Base-by-base conservation (phyloP, 163 green algal species). In the Coccomyxa subellipsoidea region DNA sequence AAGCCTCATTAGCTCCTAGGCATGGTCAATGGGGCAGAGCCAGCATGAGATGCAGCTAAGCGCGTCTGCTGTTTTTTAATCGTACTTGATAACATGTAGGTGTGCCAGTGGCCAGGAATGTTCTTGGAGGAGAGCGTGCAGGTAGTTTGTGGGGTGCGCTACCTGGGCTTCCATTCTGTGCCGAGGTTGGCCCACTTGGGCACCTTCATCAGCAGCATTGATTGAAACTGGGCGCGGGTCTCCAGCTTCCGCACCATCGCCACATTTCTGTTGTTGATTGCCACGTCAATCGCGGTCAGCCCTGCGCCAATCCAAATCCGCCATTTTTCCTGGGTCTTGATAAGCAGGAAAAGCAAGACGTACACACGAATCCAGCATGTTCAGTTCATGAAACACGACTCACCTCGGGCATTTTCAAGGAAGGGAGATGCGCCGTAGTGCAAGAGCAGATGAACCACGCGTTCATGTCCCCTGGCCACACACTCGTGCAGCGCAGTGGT, bases 231-330 rank as follows among this genome's bases (percentile, higher is more conserved):
- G 6, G 86, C 75, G 2, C 79, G 59, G 29, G 81, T 69, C 82
- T 93, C 88, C 72, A 92, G 77, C 32, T 75, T 82, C 29, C 88
- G 87, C 37, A 92, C 82, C 36, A 91, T 66, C 0, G 79, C 47
- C 10, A 87, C 82, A 31, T 91, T 86, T 4, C 71, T 79, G 2
- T 81, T 82, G 70, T 85, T 83, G 81, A 90, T 91, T 23, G 89
- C 89, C 31, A 93, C 69, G 77, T 93, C 89, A 77, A 93, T 84
- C 25, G 86, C 81, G 0, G 88, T 93, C 75, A 89, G 83, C 80
- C 77, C 75, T 78, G 75, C 66, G 39, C 66, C 66, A 35, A 34
- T 10, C n/a, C n/a, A n/a, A n/a, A n/a, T n/a, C n/a, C n/a, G n/a
- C n/a, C n/a, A n/a, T n/a, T n/a, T n/a, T n/a, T n/a, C n/a, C n/a